Conservation (phyloP, 2,329 filamentous ascomycete genomes). For the Fusarium torulosum region DNA sequence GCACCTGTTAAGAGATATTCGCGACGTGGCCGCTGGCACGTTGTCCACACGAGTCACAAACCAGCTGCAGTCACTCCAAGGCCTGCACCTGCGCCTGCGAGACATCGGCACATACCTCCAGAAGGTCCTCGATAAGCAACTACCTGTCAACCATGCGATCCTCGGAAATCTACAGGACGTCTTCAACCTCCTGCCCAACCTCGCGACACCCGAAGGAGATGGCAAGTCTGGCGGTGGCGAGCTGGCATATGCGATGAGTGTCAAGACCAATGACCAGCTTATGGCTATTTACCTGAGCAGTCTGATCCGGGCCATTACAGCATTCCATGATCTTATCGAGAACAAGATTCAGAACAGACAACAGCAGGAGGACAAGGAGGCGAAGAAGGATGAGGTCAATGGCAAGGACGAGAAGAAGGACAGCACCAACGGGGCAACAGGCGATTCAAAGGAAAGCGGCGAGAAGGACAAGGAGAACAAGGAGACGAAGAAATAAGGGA, state of each 20-base stretch:
- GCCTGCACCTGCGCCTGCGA: constrained; percentile 90
- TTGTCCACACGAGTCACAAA: constrained; percentile 97
- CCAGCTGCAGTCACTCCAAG: constrained; percentile 96
- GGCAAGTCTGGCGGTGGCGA: constrained; percentile 79
- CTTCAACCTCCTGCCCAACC: constrained; percentile 97
- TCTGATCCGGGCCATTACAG: constrained; percentile 93
- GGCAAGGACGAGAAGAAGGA: constrained; percentile 71
- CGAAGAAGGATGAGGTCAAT: constrained; percentile 79
- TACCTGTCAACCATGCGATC: constrained; percentile 97
- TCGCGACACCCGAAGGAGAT: constrained; percentile 83
- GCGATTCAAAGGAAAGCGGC: constrained; percentile 62
- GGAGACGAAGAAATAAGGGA: constrained; percentile 61
- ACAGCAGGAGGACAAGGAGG: constrained; percentile 94
- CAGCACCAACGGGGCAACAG: constrained; percentile 55
- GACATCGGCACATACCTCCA: constrained; percentile 97
- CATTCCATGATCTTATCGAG: constrained; percentile 98
- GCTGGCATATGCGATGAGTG: constrained; percentile 94
- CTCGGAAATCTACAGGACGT: constrained; percentile 98
- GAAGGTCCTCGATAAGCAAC: constrained; percentile 91
- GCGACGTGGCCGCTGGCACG: constrained; percentile 96
- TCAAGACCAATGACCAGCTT: constrained; percentile 99
- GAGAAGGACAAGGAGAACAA: constrained; percentile 69
- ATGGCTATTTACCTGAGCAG: constrained; percentile 98
- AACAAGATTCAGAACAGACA: constrained; percentile 99
- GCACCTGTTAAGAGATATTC: constrained; percentile 96